Conservation (phyloP, 768 basidiomycete species). For the Tulasnella sp. region DNA sequence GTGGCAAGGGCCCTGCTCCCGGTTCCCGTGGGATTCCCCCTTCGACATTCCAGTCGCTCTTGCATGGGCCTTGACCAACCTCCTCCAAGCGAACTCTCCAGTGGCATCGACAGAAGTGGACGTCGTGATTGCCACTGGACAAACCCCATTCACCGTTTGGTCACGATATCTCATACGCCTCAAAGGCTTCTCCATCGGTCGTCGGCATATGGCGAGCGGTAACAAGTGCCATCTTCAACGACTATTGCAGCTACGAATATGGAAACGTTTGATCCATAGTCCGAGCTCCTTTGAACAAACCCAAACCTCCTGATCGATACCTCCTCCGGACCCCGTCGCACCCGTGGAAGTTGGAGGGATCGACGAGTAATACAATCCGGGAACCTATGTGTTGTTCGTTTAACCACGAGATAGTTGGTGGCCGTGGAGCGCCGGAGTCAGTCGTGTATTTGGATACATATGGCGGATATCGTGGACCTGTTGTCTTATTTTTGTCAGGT, state of each 20-base stretch:
- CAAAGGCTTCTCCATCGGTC: neutral
- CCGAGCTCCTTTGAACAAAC: neutral
- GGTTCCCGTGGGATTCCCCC: too few relatives aligned
- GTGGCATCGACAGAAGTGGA: neutral
- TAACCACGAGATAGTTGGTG: too few relatives aligned
- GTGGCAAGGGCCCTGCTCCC: too few relatives aligned
- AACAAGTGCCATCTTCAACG: neutral
- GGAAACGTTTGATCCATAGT: neutral
- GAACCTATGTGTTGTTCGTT: neutral
- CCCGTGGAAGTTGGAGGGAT: neutral
- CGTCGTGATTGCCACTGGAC: slow-evolving; percentile 26
- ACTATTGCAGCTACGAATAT: neutral
- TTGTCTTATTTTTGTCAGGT: too few relatives aligned
- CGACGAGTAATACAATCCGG: neutral
- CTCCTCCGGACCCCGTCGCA: too few relatives aligned
- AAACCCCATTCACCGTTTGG: slow-evolving; percentile 13
- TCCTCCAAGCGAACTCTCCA: neutral
- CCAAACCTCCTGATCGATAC: neutral
- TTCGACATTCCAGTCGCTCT: slow-evolving; percentile 29
- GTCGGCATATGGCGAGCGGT: slow-evolving; percentile 18
- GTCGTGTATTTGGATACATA: too few relatives aligned
- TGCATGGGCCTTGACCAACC: slow-evolving; percentile 23
- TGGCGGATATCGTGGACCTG: too few relatives aligned
- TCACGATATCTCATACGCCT: slow-evolving; percentile 19
- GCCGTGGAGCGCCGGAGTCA: too few relatives aligned